Base-by-base conservation (phyloP, 139 green algal species). In the Coelastrella sp. region DNA sequence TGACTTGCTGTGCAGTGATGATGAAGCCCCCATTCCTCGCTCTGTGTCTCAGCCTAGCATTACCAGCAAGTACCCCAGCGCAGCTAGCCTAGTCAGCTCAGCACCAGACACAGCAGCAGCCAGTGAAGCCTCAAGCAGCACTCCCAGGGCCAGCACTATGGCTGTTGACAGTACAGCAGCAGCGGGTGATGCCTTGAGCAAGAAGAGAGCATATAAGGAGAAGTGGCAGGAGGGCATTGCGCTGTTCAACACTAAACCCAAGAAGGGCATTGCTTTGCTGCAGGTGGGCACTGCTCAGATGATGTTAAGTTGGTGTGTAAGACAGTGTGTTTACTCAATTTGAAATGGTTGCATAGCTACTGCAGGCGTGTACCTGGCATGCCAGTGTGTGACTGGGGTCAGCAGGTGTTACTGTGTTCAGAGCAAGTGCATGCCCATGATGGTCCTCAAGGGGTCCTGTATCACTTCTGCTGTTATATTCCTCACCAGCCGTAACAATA, bases 211-310 rank as follows among this genome's bases (percentile, higher is more conserved):
- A 17, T 94, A 93, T 84, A 96, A 96, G 90, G 83, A 91, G 32
- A 92, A 93, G 86, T 96, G 94, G 86, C 92, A 95, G 47, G 93
- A 99, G 92, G 97, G 97, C 59, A 92, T 99, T 8, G 92, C 91
- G 57, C 95, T 99, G 73, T 99, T 99, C 95, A 99, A 99, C 91
- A 96, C 96, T 80, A 99, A 99, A 92, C 98, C 98, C 23, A 97
- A 97, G 86, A 99, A 99, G 92, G 98, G 98, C 65, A 92, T 99
- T 8, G 93, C 92, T 3, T 95, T 96, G 76, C 90, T 99, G 91
- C 95, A 98, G 89, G 93, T 94, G 32, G 5, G 74, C 6, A 17
- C 6, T 23, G 17, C 5, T 22, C 68, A 6, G 7, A 6, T 32
- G 17, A 22, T 32, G 5, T 76, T 76, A 6, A 47, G 32, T 47